These are phyloP conservation scores for Epithele typhae DNA, from an alignment of 768 basidiomycete genomes.

Conservation along the genomic window DNA sequence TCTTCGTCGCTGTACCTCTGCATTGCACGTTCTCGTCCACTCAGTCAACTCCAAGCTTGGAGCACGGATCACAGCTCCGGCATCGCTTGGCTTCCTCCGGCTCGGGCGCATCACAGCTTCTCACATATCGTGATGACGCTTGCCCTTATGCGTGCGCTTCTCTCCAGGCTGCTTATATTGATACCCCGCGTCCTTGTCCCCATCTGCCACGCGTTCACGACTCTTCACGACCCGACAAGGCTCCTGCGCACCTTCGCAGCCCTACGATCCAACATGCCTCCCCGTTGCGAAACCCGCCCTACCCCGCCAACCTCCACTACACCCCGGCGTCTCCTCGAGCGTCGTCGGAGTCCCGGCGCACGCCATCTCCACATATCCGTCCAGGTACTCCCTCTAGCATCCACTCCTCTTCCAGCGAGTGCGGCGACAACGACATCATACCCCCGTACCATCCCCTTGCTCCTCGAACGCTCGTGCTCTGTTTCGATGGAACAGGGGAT, in stretches of 20 bases:
- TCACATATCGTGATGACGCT: too few species aligned
- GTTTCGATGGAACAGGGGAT: slow-evolving; percentile 65
- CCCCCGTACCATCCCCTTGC: slow-evolving; percentile 17
- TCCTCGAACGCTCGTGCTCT: slow-evolving; percentile 56
- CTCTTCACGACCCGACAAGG: slow-evolving; percentile 2
- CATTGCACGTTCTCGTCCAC: too few species aligned
- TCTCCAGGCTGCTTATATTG: neutral
- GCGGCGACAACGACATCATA: slow-evolving; percentile 17
- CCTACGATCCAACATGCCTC: slow-evolving; percentile 7
- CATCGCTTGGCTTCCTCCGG: too few species aligned
- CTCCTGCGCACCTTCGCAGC: neutral
- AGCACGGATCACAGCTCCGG: too few species aligned
- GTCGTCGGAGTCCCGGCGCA: slow-evolving; percentile 1
- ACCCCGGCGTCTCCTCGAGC: neutral
- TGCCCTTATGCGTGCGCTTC: slow-evolving; percentile 3
- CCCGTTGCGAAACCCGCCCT: neutral
- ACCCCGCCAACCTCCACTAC: neutral
- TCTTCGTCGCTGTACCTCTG: too few species aligned
- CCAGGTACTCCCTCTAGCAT: slow-evolving; percentile 11
- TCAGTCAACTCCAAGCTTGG: too few species aligned
- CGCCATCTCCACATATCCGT: slow-evolving; percentile 4
- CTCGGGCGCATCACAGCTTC: too few species aligned
- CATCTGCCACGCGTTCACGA: neutral
- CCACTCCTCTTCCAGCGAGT: slow-evolving; percentile 10
- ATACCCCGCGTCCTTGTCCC: too few species aligned